Evolutionary conservation across 805 yeast genomes (phyloP).

Genomic region (Kazachstania viticola): DNA sequence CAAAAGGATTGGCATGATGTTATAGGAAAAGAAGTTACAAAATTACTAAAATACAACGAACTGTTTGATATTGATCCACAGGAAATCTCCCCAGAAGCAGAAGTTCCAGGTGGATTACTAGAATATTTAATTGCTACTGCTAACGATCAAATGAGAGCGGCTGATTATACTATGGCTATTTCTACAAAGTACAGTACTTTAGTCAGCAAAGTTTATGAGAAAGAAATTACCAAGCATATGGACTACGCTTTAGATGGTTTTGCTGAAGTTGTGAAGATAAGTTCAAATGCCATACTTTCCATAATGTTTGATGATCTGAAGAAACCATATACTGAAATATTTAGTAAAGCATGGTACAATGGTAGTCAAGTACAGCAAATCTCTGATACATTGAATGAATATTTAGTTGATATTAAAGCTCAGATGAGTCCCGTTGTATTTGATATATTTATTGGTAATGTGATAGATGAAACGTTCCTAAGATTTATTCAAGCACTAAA

Average conservation of each 20-base stretch:
- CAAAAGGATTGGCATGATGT: constrained; percentile 50
- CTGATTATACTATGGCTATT: constrained; percentile 59
- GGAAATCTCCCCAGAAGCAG: constrained; percentile 28
- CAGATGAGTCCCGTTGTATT: constrained; percentile 42
- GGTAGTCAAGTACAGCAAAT: constrained; percentile 50
- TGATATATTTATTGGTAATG: constrained; percentile 41
- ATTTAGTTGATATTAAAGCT: constrained; percentile 50
- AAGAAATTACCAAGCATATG: constrained; percentile 45
- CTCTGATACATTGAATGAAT: constrained; percentile 65
- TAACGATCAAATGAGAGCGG: constrained; percentile 69
- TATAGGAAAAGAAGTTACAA: constrained; percentile 42
- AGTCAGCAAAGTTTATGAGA: constrained; percentile 52
- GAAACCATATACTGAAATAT: constrained; percentile 48
- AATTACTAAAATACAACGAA: constrained; percentile 25
- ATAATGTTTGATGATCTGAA: constrained; percentile 64
- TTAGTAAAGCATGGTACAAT: constrained; percentile 59
- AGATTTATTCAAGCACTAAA: constrained; percentile 39
- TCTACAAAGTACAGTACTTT: constrained; percentile 47
- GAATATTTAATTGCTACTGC: constrained; percentile 78
- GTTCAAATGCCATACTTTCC: constrained; percentile 42
- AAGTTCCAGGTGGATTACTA: constrained; percentile 60
- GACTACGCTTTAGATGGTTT: constrained; percentile 67
- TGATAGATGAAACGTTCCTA: constrained; percentile 40
- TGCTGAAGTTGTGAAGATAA: constrained; percentile 58
- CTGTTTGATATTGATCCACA: constrained; percentile 25